Conservation (phyloP, 148 eudicot species). For the Nepenthes gracilis region DNA sequence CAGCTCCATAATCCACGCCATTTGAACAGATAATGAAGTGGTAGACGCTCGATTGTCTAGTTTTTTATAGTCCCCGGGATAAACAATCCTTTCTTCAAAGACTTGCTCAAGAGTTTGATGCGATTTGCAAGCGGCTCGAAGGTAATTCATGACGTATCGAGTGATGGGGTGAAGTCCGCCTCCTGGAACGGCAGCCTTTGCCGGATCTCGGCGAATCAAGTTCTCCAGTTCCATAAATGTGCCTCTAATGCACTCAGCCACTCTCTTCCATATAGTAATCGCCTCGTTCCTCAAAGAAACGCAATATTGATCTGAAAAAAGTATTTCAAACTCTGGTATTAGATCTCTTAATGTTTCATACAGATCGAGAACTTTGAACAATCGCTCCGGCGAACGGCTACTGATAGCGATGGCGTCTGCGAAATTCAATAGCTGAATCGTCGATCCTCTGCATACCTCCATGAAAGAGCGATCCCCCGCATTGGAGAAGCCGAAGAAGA, state of each 20-base stretch:
- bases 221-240: constrained; percentile 93
- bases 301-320: constrained; percentile 78
- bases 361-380: constrained; percentile 78
- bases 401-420: constrained; percentile 79
- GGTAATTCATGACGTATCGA: constrained; percentile 86
- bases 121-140: constrained; percentile 78
- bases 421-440: constrained; percentile 66
- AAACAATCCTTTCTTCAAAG: constrained; percentile 40
- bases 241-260: constrained; percentile 74
- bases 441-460: constrained; percentile 83
- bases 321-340: constrained; percentile 66
- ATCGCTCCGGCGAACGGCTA: constrained; percentile 76
- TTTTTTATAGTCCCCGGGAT: constrained; percentile 10
- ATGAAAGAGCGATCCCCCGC: constrained; percentile 77
- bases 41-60: constrained; percentile 15
- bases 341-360: constrained; percentile 76
- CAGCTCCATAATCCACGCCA: constrained; percentile 62
- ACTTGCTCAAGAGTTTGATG: constrained; percentile 63
- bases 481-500: constrained; percentile 46
- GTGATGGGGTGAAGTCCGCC: constrained; percentile 93
- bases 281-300: constrained; percentile 61
- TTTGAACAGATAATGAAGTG: constrained; percentile 54
- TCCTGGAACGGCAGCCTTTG: constrained; percentile 66
- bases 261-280: constrained; percentile 53
- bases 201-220: constrained; percentile 82